A percentile compares a stretch with the other conserved stretches of the same genome.
Evolutionary conservation across 2,329 filamentous ascomycete species (phyloP).

Genomic region (Aspergillus neotritici): DNA sequence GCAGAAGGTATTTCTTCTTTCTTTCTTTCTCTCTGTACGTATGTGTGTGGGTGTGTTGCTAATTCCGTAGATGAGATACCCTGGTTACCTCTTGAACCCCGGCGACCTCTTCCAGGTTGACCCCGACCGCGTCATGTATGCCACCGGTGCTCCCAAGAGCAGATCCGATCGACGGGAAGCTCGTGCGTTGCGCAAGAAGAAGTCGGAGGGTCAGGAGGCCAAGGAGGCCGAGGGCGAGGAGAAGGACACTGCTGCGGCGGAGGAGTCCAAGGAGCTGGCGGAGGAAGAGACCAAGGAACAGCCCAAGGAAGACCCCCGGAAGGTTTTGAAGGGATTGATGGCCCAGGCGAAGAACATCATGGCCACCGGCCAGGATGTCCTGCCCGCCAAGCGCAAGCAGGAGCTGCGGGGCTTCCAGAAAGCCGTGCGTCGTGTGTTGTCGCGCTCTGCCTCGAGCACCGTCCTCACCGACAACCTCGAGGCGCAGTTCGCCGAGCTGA

Average conservation of each 20-base stretch:
- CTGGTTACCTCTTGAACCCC: constrained; percentile 89
- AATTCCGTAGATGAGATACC: constrained; percentile 69
- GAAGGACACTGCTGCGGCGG: constrained; percentile 19
- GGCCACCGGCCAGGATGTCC: constrained; percentile 44
- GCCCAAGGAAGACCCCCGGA: constrained; percentile 38
- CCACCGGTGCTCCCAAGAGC: constrained; percentile 70
- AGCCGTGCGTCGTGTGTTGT: constrained; percentile 58
- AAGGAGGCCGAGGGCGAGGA: constrained; percentile 24
- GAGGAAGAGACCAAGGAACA: constrained; percentile 29
- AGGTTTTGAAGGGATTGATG: constrained; percentile 51
- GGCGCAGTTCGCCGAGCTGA: constrained; percentile 50
- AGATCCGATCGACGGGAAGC: constrained; percentile 35
- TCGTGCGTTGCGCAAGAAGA: constrained; percentile 25
- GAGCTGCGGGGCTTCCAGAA: constrained; percentile 67
- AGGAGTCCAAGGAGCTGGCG: constrained; percentile 25
- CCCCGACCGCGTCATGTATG: constrained; percentile 77
- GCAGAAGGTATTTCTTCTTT: constrained; percentile 63
- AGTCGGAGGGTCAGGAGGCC: constrained; percentile 18
- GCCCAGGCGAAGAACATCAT: constrained; percentile 57
- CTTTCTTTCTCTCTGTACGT: neutral
- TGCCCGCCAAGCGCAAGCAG: constrained; percentile 68
- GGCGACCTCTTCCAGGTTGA: constrained; percentile 98
- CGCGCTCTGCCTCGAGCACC: constrained; percentile 44
- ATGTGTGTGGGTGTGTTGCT: neutral
- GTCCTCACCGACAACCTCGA: constrained; percentile 47